phyloP scores from a whole-genome alignment of 306 rosid species.

The Glycyrrhiza uralensis region DNA sequence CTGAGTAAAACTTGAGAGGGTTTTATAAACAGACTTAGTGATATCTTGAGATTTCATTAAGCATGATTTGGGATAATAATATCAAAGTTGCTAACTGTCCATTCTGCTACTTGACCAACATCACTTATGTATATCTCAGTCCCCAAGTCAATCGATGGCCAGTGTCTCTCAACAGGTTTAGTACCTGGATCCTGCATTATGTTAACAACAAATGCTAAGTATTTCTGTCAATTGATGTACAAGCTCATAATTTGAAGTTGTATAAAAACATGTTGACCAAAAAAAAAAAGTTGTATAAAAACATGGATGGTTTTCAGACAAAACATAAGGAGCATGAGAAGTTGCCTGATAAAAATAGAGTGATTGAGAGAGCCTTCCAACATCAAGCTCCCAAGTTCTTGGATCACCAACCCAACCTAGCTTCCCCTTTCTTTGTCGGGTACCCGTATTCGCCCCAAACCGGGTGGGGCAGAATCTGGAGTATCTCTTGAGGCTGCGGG shows the following conservation, averaged over 20 bases:
- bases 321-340: not conserved
- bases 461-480: conserved; percentile 60
- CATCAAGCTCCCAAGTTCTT: conserved; percentile 67
- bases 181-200: conserved; percentile 33
- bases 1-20: not conserved
- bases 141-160: conserved; percentile 35
- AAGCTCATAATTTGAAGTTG: not conserved
- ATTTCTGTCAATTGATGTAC: not conserved
- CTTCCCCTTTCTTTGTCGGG: conserved; percentile 52
- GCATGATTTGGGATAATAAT: conserved; percentile 21
- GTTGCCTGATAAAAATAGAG: conserved; percentile 63
- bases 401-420: conserved; percentile 64
- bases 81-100: conserved; percentile 33
- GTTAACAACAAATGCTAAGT: not conserved
- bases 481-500: conserved; percentile 66
- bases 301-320: not conserved
- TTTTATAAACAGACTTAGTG: not conserved
- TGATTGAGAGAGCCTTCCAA: conserved; percentile 60
- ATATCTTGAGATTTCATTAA: not conserved
- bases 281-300: not conserved
- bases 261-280: not conserved
- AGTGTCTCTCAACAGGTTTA: conserved; percentile 22
- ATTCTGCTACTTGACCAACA: conserved; percentile 28
- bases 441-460: conserved; percentile 66
- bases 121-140: conserved; percentile 32